Percentiles rank a stretch among this genome's conserved stretches.
Evolutionary conservation across 257 asterid species (phyloP).

Genomic region (Capsicum baccatum): DNA sequence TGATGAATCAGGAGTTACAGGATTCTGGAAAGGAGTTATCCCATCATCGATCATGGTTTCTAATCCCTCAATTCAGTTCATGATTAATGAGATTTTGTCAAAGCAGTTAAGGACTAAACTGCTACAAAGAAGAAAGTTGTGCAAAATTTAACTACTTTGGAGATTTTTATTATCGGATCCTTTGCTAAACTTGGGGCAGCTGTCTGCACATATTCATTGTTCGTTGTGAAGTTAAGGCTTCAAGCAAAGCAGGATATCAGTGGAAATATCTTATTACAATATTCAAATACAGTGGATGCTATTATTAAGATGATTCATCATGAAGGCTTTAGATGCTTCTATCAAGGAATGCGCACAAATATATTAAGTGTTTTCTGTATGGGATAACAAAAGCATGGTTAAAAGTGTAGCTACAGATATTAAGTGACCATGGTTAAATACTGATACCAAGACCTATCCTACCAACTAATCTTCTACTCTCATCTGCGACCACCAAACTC

Average conservation of each 20-base stretch:
- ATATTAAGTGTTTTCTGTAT: no score
- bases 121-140: conserved; percentile 52
- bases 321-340: no score
- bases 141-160: conserved; percentile 62
- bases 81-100: conserved; percentile 83
- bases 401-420: no score
- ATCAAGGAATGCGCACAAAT: no score
- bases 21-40: conserved; percentile 90
- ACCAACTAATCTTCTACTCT: no score
- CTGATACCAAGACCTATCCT: no score
- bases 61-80: conserved; percentile 97
- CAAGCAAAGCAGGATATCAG: conserved; percentile 98
- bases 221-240: conserved; percentile 98
- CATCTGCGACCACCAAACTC: no score
- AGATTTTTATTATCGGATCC: conserved; percentile 52
- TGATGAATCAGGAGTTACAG: conserved; percentile 76
- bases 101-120: conserved; percentile 70
- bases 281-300: conserved; percentile 94
- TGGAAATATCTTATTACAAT: conserved; percentile 68
- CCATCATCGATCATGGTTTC: conserved; percentile 94
- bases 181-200: no score
- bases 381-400: no score
- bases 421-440: no score
- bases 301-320: conserved; percentile 64
- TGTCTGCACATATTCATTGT: conserved; percentile 70